Evolutionary conservation across 2,329 filamentous ascomycete genomes (phyloP).

Genomic region (Fusarium chuoi): DNA sequence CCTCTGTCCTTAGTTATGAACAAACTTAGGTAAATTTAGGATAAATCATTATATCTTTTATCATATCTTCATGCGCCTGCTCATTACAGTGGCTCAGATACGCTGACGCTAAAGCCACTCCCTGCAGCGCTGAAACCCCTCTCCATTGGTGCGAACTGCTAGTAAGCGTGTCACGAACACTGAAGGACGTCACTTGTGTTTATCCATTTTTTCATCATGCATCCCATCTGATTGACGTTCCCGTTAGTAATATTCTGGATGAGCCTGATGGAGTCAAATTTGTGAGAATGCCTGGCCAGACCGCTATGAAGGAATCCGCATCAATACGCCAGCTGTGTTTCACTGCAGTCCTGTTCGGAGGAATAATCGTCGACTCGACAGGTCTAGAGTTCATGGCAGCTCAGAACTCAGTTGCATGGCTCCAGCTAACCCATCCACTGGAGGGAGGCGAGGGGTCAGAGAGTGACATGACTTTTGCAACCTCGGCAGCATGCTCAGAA

Average conservation of each 20-base stretch:
- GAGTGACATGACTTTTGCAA: rapidly evolving
- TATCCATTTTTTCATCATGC: background rate
- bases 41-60: rapidly evolving
- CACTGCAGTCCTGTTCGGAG: background rate
- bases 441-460: background rate
- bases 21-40: rapidly evolving
- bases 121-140: rapidly evolving
- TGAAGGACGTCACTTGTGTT: background rate
- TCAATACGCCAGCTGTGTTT: background rate
- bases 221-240: too few relatives aligned
- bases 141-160: background rate
- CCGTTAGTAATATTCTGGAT: rapidly evolving
- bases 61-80: rapidly evolving
- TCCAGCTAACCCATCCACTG: background rate
- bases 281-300: background rate
- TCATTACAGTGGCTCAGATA: rapidly evolving
- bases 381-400: background rate
- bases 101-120: background rate
- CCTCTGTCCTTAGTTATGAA: too few relatives aligned
- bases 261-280: background rate
- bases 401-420: background rate
- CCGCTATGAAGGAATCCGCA: background rate
- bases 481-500: rapidly evolving
- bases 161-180: background rate
- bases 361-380: too few relatives aligned